A percentile compares a stretch with the other conserved stretches of the same genome.
phyloP scores from a whole-genome alignment of 169 alveolate species.

The Haemoproteus tartakovskyi region DNA sequence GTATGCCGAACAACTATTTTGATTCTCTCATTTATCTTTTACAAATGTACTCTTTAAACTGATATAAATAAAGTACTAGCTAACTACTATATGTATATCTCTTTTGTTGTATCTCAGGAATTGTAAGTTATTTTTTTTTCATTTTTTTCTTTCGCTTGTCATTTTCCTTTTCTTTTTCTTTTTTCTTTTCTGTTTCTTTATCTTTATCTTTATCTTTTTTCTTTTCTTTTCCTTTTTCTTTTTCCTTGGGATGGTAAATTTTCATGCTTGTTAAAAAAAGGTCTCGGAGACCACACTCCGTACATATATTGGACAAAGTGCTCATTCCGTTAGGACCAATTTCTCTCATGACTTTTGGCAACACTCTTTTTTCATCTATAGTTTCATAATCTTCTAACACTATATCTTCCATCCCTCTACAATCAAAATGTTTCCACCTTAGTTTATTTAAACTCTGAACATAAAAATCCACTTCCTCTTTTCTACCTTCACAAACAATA shows the following conservation, averaged over 20 bases:
- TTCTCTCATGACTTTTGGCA: conserved; percentile 68
- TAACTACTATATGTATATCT: too few relatives aligned
- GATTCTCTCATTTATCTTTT: too few relatives aligned
- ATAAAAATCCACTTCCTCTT: conserved; percentile 71
- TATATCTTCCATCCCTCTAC: conserved; percentile 69
- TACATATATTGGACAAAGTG: conserved; percentile 67
- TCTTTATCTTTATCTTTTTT: background rate
- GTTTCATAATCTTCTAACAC: conserved; percentile 34
- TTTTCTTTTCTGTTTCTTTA: conserved; percentile 10
- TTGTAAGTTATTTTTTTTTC: background rate
- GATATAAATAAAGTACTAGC: too few relatives aligned
- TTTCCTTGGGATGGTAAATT: conserved; percentile 32
- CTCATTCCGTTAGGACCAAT: conserved; percentile 69
- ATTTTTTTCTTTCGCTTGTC: background rate
- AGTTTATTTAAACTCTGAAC: conserved; percentile 71
- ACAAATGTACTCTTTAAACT: too few relatives aligned
- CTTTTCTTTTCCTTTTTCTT: conserved; percentile 2
- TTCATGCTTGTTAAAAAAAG: conserved; percentile 74
- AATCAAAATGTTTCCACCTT: conserved; percentile 74
- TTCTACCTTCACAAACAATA: conserved; percentile 73
- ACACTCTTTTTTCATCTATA: conserved; percentile 51
- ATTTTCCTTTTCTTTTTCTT: conserved; percentile 1
- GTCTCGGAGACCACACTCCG: conserved; percentile 69
- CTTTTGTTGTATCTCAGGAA: too few relatives aligned
- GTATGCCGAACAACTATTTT: too few relatives aligned